These are phyloP conservation scores for Eurotiales sp. DNA, from an alignment of 2,329 filamentous ascomycete species.

Conservation along the genomic window DNA sequence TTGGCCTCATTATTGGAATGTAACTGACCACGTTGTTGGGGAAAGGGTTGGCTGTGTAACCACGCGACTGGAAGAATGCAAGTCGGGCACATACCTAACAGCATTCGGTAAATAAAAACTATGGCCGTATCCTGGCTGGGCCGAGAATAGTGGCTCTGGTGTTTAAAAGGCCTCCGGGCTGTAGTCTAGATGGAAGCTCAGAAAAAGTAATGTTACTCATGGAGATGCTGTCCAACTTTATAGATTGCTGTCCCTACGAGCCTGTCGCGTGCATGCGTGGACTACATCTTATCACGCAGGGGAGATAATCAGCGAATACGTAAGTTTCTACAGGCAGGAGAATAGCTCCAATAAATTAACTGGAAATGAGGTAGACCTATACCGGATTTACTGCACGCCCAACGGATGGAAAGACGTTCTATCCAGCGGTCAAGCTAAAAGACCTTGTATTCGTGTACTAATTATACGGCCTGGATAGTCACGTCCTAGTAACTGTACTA, in stretches of 20 bases:
- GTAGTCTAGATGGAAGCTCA: too few relatives aligned
- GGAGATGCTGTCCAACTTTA: neutral
- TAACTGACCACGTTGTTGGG: constrained; percentile 8
- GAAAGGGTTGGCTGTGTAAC: neutral
- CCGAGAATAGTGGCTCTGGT: too few relatives aligned
- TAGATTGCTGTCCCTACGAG: neutral
- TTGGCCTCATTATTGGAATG: constrained; percentile 7
- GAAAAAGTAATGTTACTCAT: neutral
- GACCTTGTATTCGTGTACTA: too few relatives aligned
- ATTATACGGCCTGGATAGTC: too few relatives aligned
- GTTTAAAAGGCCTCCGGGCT: too few relatives aligned
- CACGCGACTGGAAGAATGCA: constrained; percentile 1
- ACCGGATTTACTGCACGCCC: too few relatives aligned
- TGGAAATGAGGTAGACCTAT: too few relatives aligned
- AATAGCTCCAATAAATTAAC: neutral
- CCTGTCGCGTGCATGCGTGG: neutral
- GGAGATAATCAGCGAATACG: neutral
- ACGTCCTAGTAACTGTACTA: too few relatives aligned
- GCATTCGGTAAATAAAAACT: neutral
- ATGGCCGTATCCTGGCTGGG: too few relatives aligned
- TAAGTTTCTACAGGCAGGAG: neutral
- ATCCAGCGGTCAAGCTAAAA: neutral
- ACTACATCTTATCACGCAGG: neutral
- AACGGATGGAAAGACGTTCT: neutral
- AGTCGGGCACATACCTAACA: neutral